Evolutionary conservation across 2,329 filamentous ascomycete species (phyloP), one percentile per base, ranked within the genome.

Genomic region (Neonectria neomacrospora): DNA sequence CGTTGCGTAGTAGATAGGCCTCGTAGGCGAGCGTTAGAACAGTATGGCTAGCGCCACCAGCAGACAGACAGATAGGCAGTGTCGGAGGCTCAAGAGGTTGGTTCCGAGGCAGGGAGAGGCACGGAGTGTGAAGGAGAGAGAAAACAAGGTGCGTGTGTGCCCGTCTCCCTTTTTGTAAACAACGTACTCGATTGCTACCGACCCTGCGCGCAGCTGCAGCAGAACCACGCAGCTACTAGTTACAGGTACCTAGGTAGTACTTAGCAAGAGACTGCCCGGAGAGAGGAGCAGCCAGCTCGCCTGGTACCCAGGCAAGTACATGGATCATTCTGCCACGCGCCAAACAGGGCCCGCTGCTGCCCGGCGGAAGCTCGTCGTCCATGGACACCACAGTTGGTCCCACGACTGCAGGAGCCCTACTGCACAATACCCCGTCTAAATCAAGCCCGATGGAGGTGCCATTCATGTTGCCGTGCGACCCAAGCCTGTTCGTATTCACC

Each of bases 211-310:
- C 41, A 57, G 54, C n/a, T 34, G 54, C 54, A 58, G 45, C 42
- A 18, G 54, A 50, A 34, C 54, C 18, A 50, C 50, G 60, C 60
- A 62, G 60, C 59, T n/a, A n/a, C n/a, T n/a, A n/a, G n/a, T n/a
- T n/a, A n/a, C n/a, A n/a, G n/a, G n/a, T n/a, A n/a, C n/a, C n/a
- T n/a, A n/a, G n/a, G n/a, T n/a, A n/a, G n/a, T n/a, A n/a, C n/a
- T n/a, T 57, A 54, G 42, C 47, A 41, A 22, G 41, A 42, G 23
- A 54, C 50, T 26, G 47, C n/a, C n/a, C n/a, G n/a, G n/a, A n/a
- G n/a, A n/a, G n/a, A n/a, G n/a, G n/a, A 26, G 23, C 23, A 26
- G 23, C 23, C 23, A 26, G 23, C 23, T 26, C 23, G 6, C 23
- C 23, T 3, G 3, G 23, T 26, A 26, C 6, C 23, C 6, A 26